Base-by-base conservation (phyloP, 2,329 filamentous ascomycete species). In the Pseudopyrenochaeta lycopersici region DNA sequence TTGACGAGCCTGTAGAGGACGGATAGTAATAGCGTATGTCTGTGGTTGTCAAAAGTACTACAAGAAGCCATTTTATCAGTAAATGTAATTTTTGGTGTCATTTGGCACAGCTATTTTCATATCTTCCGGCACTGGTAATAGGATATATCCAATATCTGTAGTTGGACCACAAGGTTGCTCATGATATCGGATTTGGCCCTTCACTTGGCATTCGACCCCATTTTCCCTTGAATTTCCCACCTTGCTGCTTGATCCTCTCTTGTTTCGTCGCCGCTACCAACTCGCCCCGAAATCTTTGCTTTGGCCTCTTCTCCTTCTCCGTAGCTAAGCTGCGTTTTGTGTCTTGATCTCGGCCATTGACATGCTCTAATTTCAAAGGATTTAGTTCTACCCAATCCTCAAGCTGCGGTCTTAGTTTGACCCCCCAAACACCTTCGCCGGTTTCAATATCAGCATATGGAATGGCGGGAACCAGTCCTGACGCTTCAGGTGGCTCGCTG, bases 241-340 rank as follows among this genome's bases (percentile, higher is more conserved):
- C 65, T 47, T 71, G 68, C 42, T 73, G 70, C 49, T 62, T 63
- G 6, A 71, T 68, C 18, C 70, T 60, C 31, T 68, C 70, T 49
- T 58, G 55, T 48, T 68, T 70, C 4, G 65, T 69, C 1, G 58
- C 56, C 2, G 66, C 68, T 3, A 68, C 46, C 59, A 58, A 69
- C n/a, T 60, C 70, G 1, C 70, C 70, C 12, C 68, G 60, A 33
- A 73, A 73, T 12, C 68, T 54, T 32, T 72, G 70, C 29, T 47
- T 64, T 0, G 59, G 61, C 30, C 49, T 60, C 7, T 33, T 21
- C 10, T 49, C 51, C 21, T 58, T 55, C 14, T 63, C 60, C 10
- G 50, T 49, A 7, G 44, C 57, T 7, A 60, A 41, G 27, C 43
- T 59, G 5, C 46, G 49, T 46, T 56, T 65, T 14, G 54, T 58